These are phyloP conservation scores for Buxus sempervirens DNA, from an alignment of 164 flowering plant species.

Conservation along the genomic window DNA sequence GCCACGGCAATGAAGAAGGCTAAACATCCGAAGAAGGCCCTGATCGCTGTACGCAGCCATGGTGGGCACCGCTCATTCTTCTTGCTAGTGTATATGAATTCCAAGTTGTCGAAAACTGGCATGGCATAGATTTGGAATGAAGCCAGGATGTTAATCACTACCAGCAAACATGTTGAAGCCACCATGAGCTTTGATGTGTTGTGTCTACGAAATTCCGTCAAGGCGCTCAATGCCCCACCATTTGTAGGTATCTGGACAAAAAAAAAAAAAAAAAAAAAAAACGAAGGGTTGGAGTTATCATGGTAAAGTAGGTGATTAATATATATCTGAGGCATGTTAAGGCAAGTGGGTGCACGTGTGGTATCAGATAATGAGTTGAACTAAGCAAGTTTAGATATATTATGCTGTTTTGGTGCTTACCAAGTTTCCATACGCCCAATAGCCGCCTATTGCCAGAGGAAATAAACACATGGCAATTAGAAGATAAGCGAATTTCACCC, in stretches of 20 bases:
- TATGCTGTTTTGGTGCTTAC: constrained; percentile 22
- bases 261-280: too few species aligned
- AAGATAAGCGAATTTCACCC: constrained; percentile 48
- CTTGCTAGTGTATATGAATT: constrained; percentile 35
- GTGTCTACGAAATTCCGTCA: constrained; percentile 38
- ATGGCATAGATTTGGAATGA: constrained; percentile 70
- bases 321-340: too few species aligned
- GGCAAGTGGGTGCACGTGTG: too few species aligned
- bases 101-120: constrained; percentile 69
- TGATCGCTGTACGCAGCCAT: constrained; percentile 40
- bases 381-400: background rate
- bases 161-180: constrained; percentile 40
- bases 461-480: constrained; percentile 62
- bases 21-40: constrained; percentile 46
- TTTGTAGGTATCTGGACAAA: constrained; percentile 51
- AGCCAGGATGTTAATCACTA: constrained; percentile 41
- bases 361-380: too few species aligned
- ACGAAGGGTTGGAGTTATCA: too few species aligned
- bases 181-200: constrained; percentile 44
- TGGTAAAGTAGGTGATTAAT: too few species aligned
- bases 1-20: constrained; percentile 56
- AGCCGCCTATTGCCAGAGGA: constrained; percentile 74
- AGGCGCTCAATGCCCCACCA: constrained; percentile 56
- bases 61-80: constrained; percentile 45
- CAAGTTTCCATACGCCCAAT: constrained; percentile 71